These are phyloP conservation scores for Mycoemilia scoparia DNA, from an alignment of 192 early-diverging fungal genomes.

Conservation along the genomic window DNA sequence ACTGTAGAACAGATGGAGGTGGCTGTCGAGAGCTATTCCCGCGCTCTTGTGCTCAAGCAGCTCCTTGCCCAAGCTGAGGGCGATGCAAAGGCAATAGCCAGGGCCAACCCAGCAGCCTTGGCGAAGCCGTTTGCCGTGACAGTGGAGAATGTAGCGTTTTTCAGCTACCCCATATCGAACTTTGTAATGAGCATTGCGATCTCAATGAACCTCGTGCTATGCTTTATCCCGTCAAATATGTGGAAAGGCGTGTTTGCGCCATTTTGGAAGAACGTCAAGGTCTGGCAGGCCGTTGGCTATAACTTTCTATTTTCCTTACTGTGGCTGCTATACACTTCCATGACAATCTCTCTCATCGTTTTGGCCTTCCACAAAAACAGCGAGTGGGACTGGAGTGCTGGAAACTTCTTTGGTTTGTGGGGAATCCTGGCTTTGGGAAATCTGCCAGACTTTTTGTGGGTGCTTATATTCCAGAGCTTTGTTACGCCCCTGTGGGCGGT, in stretches of 20 bases:
- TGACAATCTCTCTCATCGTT: slow-evolving; percentile 16
- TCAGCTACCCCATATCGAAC: slow-evolving; percentile 23
- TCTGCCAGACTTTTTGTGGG: slow-evolving; percentile 19
- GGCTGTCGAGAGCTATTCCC: slow-evolving; percentile 9
- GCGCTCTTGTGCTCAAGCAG: slow-evolving; percentile 6
- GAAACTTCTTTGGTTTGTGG: slow-evolving; percentile 20
- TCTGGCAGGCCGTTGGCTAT: slow-evolving; percentile 12
- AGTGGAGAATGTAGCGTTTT: slow-evolving; percentile 22
- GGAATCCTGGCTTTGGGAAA: slow-evolving; percentile 21
- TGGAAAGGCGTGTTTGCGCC: slow-evolving; percentile 29
- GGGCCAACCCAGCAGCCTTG: slow-evolving; percentile 16
- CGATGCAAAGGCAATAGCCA: slow-evolving; percentile 1
- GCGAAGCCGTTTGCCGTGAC: slow-evolving; percentile 15
- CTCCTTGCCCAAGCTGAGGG: slow-evolving; percentile 1
- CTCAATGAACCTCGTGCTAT: slow-evolving; percentile 20
- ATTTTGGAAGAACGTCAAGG: slow-evolving; percentile 16
- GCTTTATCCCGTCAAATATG: slow-evolving; percentile 30
- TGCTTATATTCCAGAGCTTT: slow-evolving; percentile 26
- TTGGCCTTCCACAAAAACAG: slow-evolving; percentile 17
- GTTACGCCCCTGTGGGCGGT: slow-evolving; percentile 21
- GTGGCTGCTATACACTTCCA: slow-evolving; percentile 12
- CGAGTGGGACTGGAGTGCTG: slow-evolving; percentile 14
- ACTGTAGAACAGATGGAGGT: slow-evolving; percentile 4
- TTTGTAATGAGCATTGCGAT: slow-evolving; percentile 22
- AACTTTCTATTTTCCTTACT: slow-evolving; percentile 11